phyloP scores from a whole-genome alignment of 257 asterid species.

The Solanum clarkiae region DNA sequence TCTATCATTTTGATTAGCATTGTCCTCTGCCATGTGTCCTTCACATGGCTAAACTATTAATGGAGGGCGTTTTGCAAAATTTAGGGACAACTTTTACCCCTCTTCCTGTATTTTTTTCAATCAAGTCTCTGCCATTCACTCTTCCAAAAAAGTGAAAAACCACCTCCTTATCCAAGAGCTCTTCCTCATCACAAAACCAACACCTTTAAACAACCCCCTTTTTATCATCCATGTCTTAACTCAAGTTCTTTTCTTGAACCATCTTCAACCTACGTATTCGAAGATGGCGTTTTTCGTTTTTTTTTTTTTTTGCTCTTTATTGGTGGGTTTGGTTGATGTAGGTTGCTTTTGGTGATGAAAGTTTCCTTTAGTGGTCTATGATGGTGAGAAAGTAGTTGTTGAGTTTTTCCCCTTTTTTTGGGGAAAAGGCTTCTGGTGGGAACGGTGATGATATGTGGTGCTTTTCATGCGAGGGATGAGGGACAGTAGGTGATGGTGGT shows the following conservation, averaged over 20 bases:
- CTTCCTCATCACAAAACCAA: neutral
- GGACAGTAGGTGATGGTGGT: neutral
- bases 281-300: neutral
- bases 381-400: neutral
- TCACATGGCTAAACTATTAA: neutral
- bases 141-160: neutral
- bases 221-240: neutral
- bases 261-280: neutral
- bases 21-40: neutral
- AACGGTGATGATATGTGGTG: neutral
- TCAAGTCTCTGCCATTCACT: neutral
- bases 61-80: neutral
- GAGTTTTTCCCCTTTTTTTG: neutral
- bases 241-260: neutral
- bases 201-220: neutral
- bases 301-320: neutral
- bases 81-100: neutral
- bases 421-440: neutral
- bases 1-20: neutral
- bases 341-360: neutral
- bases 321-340: neutral
- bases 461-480: neutral
- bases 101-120: neutral
- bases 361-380: neutral
- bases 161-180: neutral